Base-by-base conservation (phyloP, 192 early-diverging fungal species). In the Podila verticillata region DNA sequence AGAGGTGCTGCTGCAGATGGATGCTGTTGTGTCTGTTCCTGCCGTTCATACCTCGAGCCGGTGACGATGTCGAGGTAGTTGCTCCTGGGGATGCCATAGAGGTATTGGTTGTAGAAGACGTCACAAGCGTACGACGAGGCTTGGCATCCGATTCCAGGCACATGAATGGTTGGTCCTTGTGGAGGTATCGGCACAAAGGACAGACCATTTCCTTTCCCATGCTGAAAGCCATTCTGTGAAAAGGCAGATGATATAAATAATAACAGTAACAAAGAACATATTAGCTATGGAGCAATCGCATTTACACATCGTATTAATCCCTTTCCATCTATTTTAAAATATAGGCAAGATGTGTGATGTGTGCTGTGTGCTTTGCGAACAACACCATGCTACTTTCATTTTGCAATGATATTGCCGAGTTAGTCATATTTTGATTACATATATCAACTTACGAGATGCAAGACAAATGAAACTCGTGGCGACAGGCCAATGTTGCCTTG, bases 171-270 rank as follows among this genome's bases (percentile, higher is more conserved):
- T 80, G 77, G 44, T 80, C 70, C 57, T 80, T 80, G 66, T 80
- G 77, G 7, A 80, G 61, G 28, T 67, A 80, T 20, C 77, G 77
- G 32, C 77, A 80, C 8, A 80, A 49, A 17, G 77, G 77, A 44
- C 77, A 80, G 60, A 80, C 62, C 77, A 80, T 80, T 28, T 80
- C 77, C n/a, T 72, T 80, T 17, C 77, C 77, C 66, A 80, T 67
- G 13, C 48, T 66, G 35, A 80, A 80, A 15, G 77, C 77, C 65
- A 80, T 66, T 4, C 77, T 80, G 65, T 19, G 24, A 12, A 70
- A 26, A 29, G 36, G 30, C 17, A 62, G 4, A 19, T 17, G 44
- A 30, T 48, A 44, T 44, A 44, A 44, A 44, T 44, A 44, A 44
- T 15, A 44, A 44, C 39, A 44, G 17, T 44, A 44, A 12, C n/a